Base-by-base conservation (phyloP, 2,329 filamentous ascomycete species). In the Aspergillus brasiliensis region DNA sequence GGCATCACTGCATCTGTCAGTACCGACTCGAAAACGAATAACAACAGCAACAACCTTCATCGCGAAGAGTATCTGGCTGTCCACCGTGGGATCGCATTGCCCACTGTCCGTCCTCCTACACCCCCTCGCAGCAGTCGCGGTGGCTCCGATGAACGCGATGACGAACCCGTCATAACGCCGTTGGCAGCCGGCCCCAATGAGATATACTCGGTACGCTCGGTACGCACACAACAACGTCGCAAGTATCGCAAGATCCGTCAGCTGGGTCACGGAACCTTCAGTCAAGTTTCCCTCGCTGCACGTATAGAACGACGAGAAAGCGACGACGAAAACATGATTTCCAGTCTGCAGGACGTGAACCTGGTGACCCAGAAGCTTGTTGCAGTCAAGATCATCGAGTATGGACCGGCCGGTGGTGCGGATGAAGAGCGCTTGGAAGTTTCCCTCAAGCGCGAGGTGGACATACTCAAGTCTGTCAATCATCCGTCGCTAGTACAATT, bases 191-290 rank as follows among this genome's bases (percentile, higher is more conserved):
- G 62, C 3, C 61, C 68, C 66, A 74, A 51, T 73, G 88, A 92
- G 66, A 87, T 87, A 63, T 95, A 92, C 71, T 83, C 90, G 69
- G 89, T 91, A 27, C 82, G 80, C 65, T 88, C 85, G 2, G 82
- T 90, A 34, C 81, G 84, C 52, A 87, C 91, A 60, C 79, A 86
- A 65, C 92, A 93, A 73, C 82, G 86, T 19, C 86, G 89, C 58
- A 83, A 86, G 65, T 99, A 95, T 87, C 86, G 91, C 65, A 90
- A 89, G 11, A 78, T 99, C 40, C 89, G 91, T 60, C 81, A 88
- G 65, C 84, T 99, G 5, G 95, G 95, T 5, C 91, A 97, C 69
- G 95, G 95, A 38, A 97, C 95, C 0, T 99, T 99, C 75, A 97
- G 93, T 74, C 91, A 91, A 70, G 95, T 99, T 19, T 89, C 96